phyloP scores from a whole-genome alignment of 495 filamentous ascomycete genomes.

The Penicillium canescens region DNA sequence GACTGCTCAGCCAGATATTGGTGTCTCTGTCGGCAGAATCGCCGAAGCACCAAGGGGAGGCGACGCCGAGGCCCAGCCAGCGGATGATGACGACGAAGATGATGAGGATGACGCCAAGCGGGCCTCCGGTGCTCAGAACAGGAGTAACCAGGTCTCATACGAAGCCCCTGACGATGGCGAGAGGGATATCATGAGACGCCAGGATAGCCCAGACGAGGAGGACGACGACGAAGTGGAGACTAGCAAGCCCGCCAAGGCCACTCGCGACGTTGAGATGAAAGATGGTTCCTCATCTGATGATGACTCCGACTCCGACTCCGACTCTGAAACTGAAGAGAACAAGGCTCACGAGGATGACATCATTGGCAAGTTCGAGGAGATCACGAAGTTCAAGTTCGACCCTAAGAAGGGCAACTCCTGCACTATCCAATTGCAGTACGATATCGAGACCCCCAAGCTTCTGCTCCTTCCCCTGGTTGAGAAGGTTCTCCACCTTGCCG shows the following conservation, averaged over 20 bases:
- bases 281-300: constrained; percentile 35
- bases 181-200: constrained; percentile 60
- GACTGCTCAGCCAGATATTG: constrained; percentile 77
- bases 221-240: constrained; percentile 45
- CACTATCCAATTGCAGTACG: constrained; percentile 81
- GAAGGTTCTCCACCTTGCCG: constrained; percentile 66
- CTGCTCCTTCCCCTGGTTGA: constrained; percentile 90
- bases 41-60: constrained; percentile 57
- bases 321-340: constrained; percentile 35
- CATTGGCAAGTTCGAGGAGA: constrained; percentile 60
- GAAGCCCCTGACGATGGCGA: constrained; percentile 92
- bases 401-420: constrained; percentile 70
- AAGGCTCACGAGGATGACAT: constrained; percentile 65
- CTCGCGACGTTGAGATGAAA: constrained; percentile 32
- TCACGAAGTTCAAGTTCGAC: constrained; percentile 80
- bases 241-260: constrained; percentile 8
- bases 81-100: constrained; percentile 73
- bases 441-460: constrained; percentile 78
- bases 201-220: constrained; percentile 44
- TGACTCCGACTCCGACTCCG: constrained; percentile 45
- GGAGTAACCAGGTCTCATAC: constrained; percentile 79
- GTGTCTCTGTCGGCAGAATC: constrained; percentile 69
- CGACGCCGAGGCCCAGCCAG: constrained; percentile 60
- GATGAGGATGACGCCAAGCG: constrained; percentile 85
- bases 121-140: constrained; percentile 71